Base-by-base conservation (phyloP, 805 yeast species). In the Hanseniaspora nectarophila region DNA sequence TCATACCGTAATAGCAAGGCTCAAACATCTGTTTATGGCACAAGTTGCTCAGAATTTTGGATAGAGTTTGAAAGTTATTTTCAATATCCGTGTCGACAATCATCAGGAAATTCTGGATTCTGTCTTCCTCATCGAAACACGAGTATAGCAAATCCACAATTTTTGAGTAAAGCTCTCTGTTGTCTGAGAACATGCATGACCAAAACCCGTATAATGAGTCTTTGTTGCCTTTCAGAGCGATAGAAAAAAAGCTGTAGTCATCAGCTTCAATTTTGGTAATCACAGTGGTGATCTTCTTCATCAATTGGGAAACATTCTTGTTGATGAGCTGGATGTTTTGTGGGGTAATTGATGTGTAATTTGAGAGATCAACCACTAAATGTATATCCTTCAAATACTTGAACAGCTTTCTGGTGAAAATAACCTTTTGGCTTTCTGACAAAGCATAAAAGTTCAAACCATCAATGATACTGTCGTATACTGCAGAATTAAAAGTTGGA, bases 91-190 rank as follows among this genome's bases (percentile, higher is more conserved):
- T 20, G 8, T 67, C 60, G 24, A 88, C 65, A 34, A 81, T 61
- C 4, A 72, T 73, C 44, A 72, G 76, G n/a, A 85, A 71, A 33
- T 88, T 86, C 63, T 85, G 95, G 33, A 77, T 67, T 59, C 96
- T 74, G 16, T 89, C 95, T 52, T 78, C 80, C 13, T 81, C 85
- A 63, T 87, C 94, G 63, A 77, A 83, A 0, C 85, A 77, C 57
- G 85, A 90, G 59, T 83, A 82, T 3, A 88, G 63, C 20, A 86
- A 71, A 56, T 82, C 82, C 5, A 84, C 73, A 1, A 89, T 82
- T 1, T 81, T 73, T 60, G 85, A 87, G 54, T 80, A 82, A 3
- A 82, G 65, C 16, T 66, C 67, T 21, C 69, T 69, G 45, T 75
- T 70, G 0, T 88, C 78, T 0, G 89, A 78, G 51, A 86, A 77